Conservation (phyloP, 2,329 filamentous ascomycete species). For the Sporothrix sp. region DNA sequence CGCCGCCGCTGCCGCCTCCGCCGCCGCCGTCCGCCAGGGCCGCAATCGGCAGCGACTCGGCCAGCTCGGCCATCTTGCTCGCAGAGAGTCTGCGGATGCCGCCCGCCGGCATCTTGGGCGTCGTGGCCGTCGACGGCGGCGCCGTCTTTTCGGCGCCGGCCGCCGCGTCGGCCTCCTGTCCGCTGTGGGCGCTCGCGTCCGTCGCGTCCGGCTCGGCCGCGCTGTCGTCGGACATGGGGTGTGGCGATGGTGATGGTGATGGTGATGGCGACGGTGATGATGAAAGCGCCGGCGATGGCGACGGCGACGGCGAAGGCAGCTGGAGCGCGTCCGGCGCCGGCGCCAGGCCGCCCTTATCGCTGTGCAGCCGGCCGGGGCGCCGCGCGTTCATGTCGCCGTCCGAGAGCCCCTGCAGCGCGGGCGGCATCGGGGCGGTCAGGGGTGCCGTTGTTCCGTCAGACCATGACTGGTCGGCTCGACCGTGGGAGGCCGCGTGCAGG, state of each 20-base stretch:
- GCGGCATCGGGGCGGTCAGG: not conserved
- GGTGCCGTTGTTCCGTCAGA: too few species aligned
- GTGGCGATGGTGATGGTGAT: too few species aligned
- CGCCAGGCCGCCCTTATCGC: not conserved
- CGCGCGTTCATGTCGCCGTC: not conserved
- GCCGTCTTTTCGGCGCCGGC: not conserved
- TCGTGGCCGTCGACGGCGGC: not conserved
- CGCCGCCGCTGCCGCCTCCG: not conserved
- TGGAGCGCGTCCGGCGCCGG: not conserved
- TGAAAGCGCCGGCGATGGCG: too few species aligned
- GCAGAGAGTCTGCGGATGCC: constrained; percentile 46
- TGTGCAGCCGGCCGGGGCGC: not conserved
- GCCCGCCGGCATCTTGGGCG: constrained; percentile 20
- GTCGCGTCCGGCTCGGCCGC: not conserved
- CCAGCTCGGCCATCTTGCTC: constrained; percentile 48
- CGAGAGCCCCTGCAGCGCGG: not conserved
- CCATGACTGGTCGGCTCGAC: too few species aligned
- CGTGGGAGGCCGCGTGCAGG: too few species aligned
- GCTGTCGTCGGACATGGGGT: too few species aligned
- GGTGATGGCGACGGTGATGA: too few species aligned
- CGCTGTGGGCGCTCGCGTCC: too few species aligned
- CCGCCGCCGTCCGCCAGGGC: constrained; percentile 26
- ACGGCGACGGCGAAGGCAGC: constrained; percentile 5
- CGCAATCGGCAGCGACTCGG: constrained; percentile 49
- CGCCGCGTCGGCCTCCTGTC: not conserved